Evolutionary conservation across 169 alveolate genomes (phyloP), one percentile per base, ranked within the genome.

Genomic region (Plasmodium gonderi): DNA sequence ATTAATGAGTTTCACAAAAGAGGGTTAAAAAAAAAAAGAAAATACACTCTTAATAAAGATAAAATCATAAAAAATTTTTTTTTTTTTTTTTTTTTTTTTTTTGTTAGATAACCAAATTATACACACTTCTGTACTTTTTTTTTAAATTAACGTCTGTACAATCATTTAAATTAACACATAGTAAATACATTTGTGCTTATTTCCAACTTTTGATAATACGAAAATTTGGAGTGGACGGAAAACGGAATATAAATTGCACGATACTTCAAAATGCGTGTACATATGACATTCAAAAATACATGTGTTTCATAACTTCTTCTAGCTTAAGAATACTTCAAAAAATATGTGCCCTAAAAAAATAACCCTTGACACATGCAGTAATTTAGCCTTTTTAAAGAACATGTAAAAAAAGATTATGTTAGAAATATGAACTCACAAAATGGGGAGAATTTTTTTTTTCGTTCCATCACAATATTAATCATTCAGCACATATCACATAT

Each of bases 341-440:
- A 78, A 79, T 38, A 79, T 9, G 67, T 49, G 40, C 67, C 33
- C 17, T 14, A 49, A 47, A 79, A 38, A 51, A 51, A 51, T 47
- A 49, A 40, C 38, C 14, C 12, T 51, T 79, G 64, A 51, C 9
- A 14, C 45, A 78, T 23, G 67, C n/a, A 23, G 31, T 51, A 44
- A 40, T 26, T 76, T 40, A 26, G 67, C 60, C 33, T 29, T 51
- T 79, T 29, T 40, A 79, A 45, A 79, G 17, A 12, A 29, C 36
- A 49, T 40, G 75, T 49, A 51, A 79, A 49, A 54, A 60, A 23
- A 23, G 68, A n/a, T 51, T 65, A 31, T 17, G 76, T 44, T 68
- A 79, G 51, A 54, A 47, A 79, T 38, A 79, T 51, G 29, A 64
- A 17, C 40, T 26, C 89, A 51, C 54, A 79, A 5, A n/a, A 60